These are phyloP conservation scores for Myochromella boudieri DNA, from an alignment of 768 basidiomycete species.

Conservation along the genomic window DNA sequence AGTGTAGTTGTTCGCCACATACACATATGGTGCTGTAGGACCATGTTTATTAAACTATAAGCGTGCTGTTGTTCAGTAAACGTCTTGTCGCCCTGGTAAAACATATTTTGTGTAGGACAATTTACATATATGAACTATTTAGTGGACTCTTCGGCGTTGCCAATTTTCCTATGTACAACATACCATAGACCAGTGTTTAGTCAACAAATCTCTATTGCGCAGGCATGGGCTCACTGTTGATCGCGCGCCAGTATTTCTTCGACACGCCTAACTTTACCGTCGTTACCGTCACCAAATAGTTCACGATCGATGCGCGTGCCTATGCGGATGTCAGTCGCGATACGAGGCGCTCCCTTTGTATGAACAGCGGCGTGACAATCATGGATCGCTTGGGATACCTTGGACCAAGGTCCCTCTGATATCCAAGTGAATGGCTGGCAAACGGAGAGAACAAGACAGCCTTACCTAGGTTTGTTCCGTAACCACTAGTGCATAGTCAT, in stretches of 20 bases:
- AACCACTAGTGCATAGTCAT: slow-evolving; percentile 57
- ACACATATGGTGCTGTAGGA: no score
- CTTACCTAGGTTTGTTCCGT: slow-evolving; percentile 86
- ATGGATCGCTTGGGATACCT: slow-evolving; percentile 84
- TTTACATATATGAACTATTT: no score
- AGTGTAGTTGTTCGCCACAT: no score
- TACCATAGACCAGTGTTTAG: no score
- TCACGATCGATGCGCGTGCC: slow-evolving; percentile 82
- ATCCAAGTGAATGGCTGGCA: neutral
- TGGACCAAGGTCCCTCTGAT: slow-evolving; percentile 81
- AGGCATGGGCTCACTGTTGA: no score
- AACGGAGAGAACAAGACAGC: slow-evolving; percentile 1
- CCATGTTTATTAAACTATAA: no score
- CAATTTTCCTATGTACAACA: no score
- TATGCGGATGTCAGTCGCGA: slow-evolving; percentile 93
- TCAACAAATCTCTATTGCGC: no score
- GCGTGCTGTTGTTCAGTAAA: no score
- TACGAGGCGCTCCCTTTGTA: slow-evolving; percentile 66
- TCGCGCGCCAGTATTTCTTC: slow-evolving; percentile 68
- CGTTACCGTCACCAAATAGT: slow-evolving; percentile 72
- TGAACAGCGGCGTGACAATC: slow-evolving; percentile 90
- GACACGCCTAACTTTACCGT: slow-evolving; percentile 77
- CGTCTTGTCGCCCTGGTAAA: no score
- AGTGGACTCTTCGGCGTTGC: no score
- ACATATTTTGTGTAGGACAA: no score